These are phyloP conservation scores for Pyrenula massariospora DNA, from an alignment of 495 filamentous ascomycete species.

Conservation along the genomic window DNA sequence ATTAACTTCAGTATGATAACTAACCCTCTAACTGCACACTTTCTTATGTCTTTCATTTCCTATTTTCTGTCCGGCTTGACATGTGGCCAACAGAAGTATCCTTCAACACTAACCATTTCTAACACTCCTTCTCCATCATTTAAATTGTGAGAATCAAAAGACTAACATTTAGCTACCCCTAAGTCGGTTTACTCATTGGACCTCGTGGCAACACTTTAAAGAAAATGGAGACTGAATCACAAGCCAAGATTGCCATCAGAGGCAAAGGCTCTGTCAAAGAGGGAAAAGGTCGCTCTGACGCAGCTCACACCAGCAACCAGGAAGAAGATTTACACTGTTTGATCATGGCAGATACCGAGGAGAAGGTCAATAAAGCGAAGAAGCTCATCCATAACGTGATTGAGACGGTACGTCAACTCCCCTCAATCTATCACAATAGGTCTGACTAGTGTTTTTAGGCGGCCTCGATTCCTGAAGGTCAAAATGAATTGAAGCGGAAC, in stretches of 20 bases:
- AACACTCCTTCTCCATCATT: constrained; percentile 15
- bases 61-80: constrained; percentile 25
- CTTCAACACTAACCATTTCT: constrained; percentile 40
- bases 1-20: constrained; percentile 99
- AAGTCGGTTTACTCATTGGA: constrained; percentile 99
- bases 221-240: constrained; percentile 97
- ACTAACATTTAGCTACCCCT: constrained; percentile 91
- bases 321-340: constrained; percentile 98
- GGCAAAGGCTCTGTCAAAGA: constrained; percentile 99
- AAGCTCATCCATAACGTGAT: constrained; percentile 95
- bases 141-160: constrained; percentile 20
- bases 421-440: neutral
- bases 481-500: constrained; percentile 96
- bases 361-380: constrained; percentile 97
- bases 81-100: constrained; percentile 10
- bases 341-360: constrained; percentile 98
- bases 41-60: constrained; percentile 35
- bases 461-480: constrained; percentile 93
- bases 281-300: constrained; percentile 96
- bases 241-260: constrained; percentile 96
- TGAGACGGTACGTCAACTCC: constrained; percentile 64
- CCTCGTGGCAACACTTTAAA: constrained; percentile 98
- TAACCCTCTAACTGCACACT: constrained; percentile 91
- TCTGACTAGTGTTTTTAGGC: constrained; percentile 42
- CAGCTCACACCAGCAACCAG: constrained; percentile 97